These are phyloP conservation scores for Chlorencoelia australis DNA, from an alignment of 2,329 filamentous ascomycete species.

Conservation along the genomic window DNA sequence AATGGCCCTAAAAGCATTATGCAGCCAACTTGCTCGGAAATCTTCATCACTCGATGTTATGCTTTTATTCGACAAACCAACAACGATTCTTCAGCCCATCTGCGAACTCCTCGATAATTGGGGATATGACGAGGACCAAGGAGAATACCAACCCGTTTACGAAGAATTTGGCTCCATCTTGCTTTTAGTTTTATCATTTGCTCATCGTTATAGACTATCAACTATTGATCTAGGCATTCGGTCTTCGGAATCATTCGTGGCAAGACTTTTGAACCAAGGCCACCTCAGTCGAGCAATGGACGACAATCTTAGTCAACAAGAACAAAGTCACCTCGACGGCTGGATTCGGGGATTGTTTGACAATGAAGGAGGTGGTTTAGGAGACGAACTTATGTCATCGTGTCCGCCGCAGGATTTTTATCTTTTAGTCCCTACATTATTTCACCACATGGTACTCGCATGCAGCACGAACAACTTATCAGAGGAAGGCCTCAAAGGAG, in stretches of 20 bases:
- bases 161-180: constrained; percentile 76
- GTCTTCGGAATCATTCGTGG: constrained; percentile 54
- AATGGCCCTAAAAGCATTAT: constrained; percentile 67
- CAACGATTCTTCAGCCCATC: constrained; percentile 60
- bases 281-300: constrained; percentile 46
- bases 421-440: constrained; percentile 64
- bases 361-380: constrained; percentile 60
- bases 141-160: constrained; percentile 75
- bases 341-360: constrained; percentile 76
- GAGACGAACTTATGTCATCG: constrained; percentile 71
- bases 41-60: constrained; percentile 65
- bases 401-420: constrained; percentile 80
- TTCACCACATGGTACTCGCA: constrained; percentile 64
- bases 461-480: constrained; percentile 54
- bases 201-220: constrained; percentile 63
- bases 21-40: constrained; percentile 62
- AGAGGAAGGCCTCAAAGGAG: constrained; percentile 62
- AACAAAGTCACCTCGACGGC: constrained; percentile 54
- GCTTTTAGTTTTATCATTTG: constrained; percentile 61
- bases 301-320: constrained; percentile 52
- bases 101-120: constrained; percentile 69
- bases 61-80: constrained; percentile 62
- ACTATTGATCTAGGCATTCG: constrained; percentile 52
- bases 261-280: constrained; percentile 51
- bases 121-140: constrained; percentile 74